Evolutionary conservation across 2,329 filamentous ascomycete genomes (phyloP).

Genomic region (Dichotomopilus funicola): DNA sequence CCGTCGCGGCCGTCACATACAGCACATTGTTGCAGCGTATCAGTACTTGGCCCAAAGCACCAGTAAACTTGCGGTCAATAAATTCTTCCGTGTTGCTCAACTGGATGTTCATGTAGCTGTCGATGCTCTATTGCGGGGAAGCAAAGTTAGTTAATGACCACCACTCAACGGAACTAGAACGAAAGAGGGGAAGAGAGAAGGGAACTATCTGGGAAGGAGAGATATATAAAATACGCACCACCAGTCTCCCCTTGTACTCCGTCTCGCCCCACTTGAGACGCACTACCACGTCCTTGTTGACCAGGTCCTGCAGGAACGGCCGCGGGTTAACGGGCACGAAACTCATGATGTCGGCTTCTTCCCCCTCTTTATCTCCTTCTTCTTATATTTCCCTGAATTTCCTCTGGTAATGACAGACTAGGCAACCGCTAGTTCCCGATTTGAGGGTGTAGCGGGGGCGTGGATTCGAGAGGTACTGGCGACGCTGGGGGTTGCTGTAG

Average conservation of each 20-base stretch:
- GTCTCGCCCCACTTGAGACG: constrained; percentile 97
- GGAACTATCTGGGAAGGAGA: neutral
- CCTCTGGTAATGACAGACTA: neutral
- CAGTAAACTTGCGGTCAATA: constrained; percentile 79
- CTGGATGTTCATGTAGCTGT: constrained; percentile 99
- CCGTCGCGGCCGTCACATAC: constrained; percentile 65
- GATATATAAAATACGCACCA: constrained; percentile 18
- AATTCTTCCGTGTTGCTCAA: constrained; percentile 86
- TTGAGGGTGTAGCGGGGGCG: too few species aligned
- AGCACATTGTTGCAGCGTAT: constrained; percentile 95
- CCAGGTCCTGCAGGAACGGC: constrained; percentile 90
- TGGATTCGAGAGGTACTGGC: too few species aligned
- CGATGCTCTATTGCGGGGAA: constrained; percentile 55
- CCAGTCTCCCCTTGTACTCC: constrained; percentile 90
- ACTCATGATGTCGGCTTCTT: constrained; percentile 13
- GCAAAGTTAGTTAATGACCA: neutral
- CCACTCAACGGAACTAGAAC: neutral
- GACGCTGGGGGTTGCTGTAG: too few species aligned
- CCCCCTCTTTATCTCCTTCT: neutral
- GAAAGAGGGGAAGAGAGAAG: too few species aligned
- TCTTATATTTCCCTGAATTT: neutral
- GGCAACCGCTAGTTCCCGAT: neutral
- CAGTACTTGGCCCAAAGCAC: constrained; percentile 80
- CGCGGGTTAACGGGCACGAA: constrained; percentile 95
- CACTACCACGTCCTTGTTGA: constrained; percentile 85